phyloP scores from a whole-genome alignment of 441 rosid species.

The Daphne laureola region DNA sequence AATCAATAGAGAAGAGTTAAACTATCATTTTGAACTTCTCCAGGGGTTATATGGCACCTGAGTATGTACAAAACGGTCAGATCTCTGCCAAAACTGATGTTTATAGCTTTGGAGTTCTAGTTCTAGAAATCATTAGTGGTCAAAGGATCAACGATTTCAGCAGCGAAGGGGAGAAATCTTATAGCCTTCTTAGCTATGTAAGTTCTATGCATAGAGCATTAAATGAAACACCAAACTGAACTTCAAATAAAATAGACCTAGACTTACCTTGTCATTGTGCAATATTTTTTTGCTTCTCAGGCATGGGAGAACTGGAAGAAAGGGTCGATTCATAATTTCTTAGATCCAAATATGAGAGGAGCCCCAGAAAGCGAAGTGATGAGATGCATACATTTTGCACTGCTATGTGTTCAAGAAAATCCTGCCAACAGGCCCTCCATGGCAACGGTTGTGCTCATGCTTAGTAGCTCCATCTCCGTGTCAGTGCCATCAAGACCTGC shows the following conservation, averaged over 20 bases:
- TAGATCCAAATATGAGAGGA: conserved; percentile 17
- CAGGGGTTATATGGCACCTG: conserved; percentile 26
- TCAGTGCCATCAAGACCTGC: conserved; percentile 10
- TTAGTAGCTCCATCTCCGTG: conserved; percentile 11
- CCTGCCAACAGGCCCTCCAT: conserved; percentile 12
- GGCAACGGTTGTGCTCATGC: conserved; percentile 9
- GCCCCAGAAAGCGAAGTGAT: conserved; percentile 8
- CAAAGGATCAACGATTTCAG: neutral
- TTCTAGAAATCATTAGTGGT: conserved; percentile 26
- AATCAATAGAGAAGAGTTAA: too few relatives aligned
- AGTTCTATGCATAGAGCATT: conserved; percentile 7
- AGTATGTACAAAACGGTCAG: conserved; percentile 20
- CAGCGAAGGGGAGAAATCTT: conserved; percentile 3
- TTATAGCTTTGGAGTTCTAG: conserved; percentile 27
- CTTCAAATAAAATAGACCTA: conserved; percentile 1
- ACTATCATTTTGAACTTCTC: neutral
- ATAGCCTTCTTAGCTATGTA: conserved; percentile 8
- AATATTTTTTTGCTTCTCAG: neutral
- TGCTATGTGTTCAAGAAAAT: conserved; percentile 27
- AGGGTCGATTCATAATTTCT: conserved; percentile 16
- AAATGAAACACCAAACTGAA: neutral
- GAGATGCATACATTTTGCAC: conserved; percentile 15
- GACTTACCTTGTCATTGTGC: neutral
- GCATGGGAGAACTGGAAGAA: conserved; percentile 12
- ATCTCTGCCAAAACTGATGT: conserved; percentile 27